Conservation (phyloP, 2,329 filamentous ascomycete species). For the Fusarium sp. region DNA sequence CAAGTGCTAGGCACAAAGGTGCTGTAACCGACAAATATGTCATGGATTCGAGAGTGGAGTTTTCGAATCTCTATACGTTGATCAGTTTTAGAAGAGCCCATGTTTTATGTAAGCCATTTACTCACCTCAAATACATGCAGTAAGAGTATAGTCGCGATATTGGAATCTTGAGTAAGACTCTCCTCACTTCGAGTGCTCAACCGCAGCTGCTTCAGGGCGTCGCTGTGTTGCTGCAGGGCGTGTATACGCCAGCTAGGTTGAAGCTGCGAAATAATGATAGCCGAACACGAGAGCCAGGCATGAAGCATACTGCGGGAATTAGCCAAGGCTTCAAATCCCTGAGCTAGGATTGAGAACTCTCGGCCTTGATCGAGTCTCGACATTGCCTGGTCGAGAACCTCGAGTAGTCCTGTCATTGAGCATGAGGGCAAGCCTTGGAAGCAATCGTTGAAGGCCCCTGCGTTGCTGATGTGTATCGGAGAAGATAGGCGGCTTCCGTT, state of each 20-base stretch:
- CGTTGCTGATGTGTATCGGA: not conserved
- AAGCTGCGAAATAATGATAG: not conserved
- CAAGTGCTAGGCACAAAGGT: not conserved
- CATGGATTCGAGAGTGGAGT: not conserved
- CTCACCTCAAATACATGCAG: not conserved
- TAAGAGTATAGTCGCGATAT: not conserved
- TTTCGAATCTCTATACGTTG: not conserved
- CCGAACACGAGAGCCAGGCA: not conserved
- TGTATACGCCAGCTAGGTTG: not conserved
- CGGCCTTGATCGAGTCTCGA: not conserved
- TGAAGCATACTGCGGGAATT: not conserved
- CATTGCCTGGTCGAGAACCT: not conserved
- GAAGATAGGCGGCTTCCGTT: too few species aligned
- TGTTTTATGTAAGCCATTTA: not conserved
- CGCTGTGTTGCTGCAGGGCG: not conserved
- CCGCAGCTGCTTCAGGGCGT: not conserved
- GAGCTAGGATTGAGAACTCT: not conserved
- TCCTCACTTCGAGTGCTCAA: not conserved
- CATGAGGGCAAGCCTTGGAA: not conserved
- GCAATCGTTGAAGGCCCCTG: not conserved
- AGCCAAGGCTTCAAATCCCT: not conserved
- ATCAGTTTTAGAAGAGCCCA: not conserved
- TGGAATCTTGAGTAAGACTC: not conserved
- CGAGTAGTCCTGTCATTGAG: not conserved
- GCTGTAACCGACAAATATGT: not conserved